phyloP scores from a whole-genome alignment of 148 eudicot genomes.

The Persicaria tinctoria region DNA sequence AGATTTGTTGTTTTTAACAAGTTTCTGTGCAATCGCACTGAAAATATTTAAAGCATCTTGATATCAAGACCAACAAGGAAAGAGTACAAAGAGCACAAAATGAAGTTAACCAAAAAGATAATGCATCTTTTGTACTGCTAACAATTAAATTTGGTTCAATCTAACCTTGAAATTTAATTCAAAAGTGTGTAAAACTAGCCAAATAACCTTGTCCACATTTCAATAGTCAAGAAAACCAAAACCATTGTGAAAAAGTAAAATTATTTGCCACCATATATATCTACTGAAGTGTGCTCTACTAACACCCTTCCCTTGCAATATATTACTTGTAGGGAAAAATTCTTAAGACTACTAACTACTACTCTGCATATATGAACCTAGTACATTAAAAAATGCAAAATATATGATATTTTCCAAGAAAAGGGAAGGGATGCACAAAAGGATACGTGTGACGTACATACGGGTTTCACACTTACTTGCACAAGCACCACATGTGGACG shows the following conservation, averaged over 20 bases:
- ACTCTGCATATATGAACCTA: background rate
- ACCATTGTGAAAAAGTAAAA: background rate
- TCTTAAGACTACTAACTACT: background rate
- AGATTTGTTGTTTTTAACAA: background rate
- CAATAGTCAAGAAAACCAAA: background rate
- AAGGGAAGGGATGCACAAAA: conserved; percentile 4
- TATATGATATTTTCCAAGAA: background rate
- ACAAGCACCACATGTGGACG: conserved; percentile 94
- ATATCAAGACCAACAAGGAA: background rate
- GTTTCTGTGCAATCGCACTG: background rate
- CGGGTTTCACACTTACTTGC: conserved; percentile 65
- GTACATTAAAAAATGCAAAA: background rate
- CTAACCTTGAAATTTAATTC: background rate
- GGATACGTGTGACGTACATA: conserved; percentile 98
- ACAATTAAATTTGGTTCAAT: background rate
- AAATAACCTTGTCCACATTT: background rate
- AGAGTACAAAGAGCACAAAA: background rate
- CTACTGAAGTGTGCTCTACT: background rate
- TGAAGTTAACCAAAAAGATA: background rate
- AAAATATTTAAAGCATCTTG: background rate
- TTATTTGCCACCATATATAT: background rate
- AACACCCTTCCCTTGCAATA: background rate
- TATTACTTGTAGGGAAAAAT: background rate
- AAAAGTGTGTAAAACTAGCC: background rate
- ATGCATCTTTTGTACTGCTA: background rate